A percentile compares a stretch with the other conserved stretches of the same genome.
Conservation (phyloP, 129 eudicot genomes). For the Saposhnikovia divaricata region DNA sequence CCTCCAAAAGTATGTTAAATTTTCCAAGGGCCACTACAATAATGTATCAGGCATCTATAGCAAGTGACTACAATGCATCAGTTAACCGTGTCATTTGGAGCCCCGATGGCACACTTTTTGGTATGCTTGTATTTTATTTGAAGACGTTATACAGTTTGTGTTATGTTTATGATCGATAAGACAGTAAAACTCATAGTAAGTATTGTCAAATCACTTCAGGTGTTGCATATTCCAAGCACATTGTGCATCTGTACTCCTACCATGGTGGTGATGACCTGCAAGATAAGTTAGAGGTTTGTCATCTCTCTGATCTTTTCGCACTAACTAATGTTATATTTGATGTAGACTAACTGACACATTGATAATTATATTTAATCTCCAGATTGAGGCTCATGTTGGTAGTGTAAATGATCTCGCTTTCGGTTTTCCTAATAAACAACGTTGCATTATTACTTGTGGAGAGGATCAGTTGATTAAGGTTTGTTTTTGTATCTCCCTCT, state of each 20-base stretch:
- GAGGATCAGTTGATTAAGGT: conserved; percentile 87
- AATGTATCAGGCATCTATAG: conserved; percentile 46
- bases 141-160: neutral
- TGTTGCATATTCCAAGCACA: conserved; percentile 82
- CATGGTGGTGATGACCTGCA: conserved; percentile 55
- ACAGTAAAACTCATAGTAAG: neutral
- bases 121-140: conserved; percentile 23
- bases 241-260: conserved; percentile 63
- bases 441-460: conserved; percentile 73
- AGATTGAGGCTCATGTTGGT: conserved; percentile 78
- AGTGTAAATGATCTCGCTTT: conserved; percentile 91
- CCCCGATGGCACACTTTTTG: conserved; percentile 65
- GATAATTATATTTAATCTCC: conserved; percentile 13
- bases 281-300: conserved; percentile 74
- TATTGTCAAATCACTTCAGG: conserved; percentile 26
- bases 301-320: neutral
- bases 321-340: conserved; percentile 5
- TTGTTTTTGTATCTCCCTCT: conserved; percentile 5
- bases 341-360: neutral
- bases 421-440: conserved; percentile 62
- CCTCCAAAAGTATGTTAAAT: neutral
- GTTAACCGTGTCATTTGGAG: conserved; percentile 77
- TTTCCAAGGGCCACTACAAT: neutral
- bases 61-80: conserved; percentile 55
- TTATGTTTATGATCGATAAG: neutral